Evolutionary conservation across 176 grass and related monocot genomes (phyloP), one percentile per base, ranked within the genome.

Genomic region (Ensete ventricosum): DNA sequence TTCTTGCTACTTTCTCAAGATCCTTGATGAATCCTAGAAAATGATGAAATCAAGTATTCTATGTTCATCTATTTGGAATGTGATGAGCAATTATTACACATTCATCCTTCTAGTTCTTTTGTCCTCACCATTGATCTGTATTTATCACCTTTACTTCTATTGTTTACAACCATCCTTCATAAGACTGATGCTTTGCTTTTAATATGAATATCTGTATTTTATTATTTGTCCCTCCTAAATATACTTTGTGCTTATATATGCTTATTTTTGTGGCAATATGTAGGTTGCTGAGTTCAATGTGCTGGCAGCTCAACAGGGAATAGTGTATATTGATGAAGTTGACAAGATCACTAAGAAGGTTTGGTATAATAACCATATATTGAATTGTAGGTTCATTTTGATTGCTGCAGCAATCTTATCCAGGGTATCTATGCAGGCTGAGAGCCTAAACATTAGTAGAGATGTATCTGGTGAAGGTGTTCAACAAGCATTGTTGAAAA

Each of bases 301-400:
- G 53, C 95, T 94, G 83, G 95, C 95, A 84, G 95, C 95, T 82
- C 95, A 99, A 79, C 95, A 99, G 62, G 95, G 95, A 54, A 99
- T 99, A 88, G 95, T 99, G 27, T 99, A 99, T 86, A 99, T 99
- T 55, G 95, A 99, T 82, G 95, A 99, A 94, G 95, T 99, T 82
- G 95, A 99, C 87, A 99, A 99, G 80, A 99, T 99, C 53, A 99
- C 95, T 66, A 99, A 99, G 73, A 99, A 99, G 95, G 90, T 89
- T 72, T 62, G 23, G 0, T 50, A 25, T 53, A 24, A 57, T 79
- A 73, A 52, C 21, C 6, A n/a, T 82, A 54, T 58, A 16, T 62
- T 51, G 75, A 52, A n/a, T 50, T 81, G 57, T 78, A 24, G 67
- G 52, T 83, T 19, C 43, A 50, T 79, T 65, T 79, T 54, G 14